phyloP scores from a whole-genome alignment of 306 rosid species.

The Lathyrus tuberosus region DNA sequence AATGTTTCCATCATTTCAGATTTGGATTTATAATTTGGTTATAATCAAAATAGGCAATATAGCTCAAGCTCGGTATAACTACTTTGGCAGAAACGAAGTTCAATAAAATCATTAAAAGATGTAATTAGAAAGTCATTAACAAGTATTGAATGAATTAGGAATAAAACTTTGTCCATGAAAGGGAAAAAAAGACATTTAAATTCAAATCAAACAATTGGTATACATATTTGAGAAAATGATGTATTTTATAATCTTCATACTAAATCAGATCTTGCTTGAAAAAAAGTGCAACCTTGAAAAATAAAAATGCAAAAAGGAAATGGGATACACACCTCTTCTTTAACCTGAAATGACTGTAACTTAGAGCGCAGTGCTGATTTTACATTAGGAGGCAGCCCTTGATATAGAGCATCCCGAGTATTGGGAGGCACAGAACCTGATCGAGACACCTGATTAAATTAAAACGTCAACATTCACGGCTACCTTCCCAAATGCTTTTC shows the following conservation, averaged over 20 bases:
- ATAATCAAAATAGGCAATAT: slow-evolving; percentile 26
- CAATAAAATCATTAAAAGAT: slow-evolving; percentile 9
- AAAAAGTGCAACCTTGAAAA: slow-evolving; percentile 18
- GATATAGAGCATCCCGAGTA: slow-evolving; percentile 94
- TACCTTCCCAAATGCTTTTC: slow-evolving; percentile 15
- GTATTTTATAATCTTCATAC: neutral
- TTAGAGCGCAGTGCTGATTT: slow-evolving; percentile 85
- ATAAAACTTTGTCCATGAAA: neutral
- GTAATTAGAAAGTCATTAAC: slow-evolving; percentile 19
- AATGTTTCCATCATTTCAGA: slow-evolving; percentile 38
- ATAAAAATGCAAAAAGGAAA: slow-evolving; percentile 6
- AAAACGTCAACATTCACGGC: slow-evolving; percentile 38
- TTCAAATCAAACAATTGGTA: neutral
- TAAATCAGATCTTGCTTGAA: slow-evolving; percentile 3
- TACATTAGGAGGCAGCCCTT: slow-evolving; percentile 87
- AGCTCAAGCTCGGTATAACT: slow-evolving; percentile 27
- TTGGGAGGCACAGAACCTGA: slow-evolving; percentile 95
- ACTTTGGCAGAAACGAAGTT: slow-evolving; percentile 30
- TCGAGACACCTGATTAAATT: slow-evolving; percentile 78
- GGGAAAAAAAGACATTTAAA: neutral
- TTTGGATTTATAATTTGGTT: slow-evolving; percentile 25
- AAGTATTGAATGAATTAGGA: slow-evolving; percentile 30
- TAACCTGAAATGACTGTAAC: slow-evolving; percentile 74
- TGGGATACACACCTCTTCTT: slow-evolving; percentile 79
- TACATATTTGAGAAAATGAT: neutral